phyloP scores from a whole-genome alignment of 371 early-diverging fungal genomes.

The Dinochytrium kinnereticum region DNA sequence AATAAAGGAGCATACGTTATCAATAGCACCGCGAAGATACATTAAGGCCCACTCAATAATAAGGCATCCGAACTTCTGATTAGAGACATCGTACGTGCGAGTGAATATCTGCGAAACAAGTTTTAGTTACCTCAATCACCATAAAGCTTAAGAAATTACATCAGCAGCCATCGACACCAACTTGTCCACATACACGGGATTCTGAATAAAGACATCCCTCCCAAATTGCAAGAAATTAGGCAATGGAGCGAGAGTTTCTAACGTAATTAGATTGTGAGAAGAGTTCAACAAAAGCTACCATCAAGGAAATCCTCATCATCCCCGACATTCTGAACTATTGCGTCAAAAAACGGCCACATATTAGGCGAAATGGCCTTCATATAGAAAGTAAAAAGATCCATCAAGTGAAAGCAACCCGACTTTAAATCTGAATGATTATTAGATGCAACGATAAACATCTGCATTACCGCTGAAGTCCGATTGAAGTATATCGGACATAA shows the following conservation, averaged over 20 bases:
- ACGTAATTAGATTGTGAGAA: conserved; percentile 62
- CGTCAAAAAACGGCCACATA: conserved; percentile 82
- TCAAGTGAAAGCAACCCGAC: conserved; percentile 41
- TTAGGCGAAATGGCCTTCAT: conserved; percentile 77
- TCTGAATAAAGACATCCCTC: conserved; percentile 58
- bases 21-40: conserved; percentile 75
- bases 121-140: neutral
- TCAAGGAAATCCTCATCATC: conserved; percentile 73
- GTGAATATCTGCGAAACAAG: neutral
- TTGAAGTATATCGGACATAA: conserved; percentile 46
- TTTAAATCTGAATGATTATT: conserved; percentile 27
- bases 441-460: too few species aligned
- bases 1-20: conserved; percentile 59
- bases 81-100: neutral
- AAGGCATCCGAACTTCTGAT: conserved; percentile 23
- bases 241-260: conserved; percentile 81
- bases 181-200: conserved; percentile 6
- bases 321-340: conserved; percentile 11
- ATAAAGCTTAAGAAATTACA: neutral
- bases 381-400: conserved; percentile 83
- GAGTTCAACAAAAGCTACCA: conserved; percentile 65
- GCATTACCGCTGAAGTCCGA: too few species aligned
- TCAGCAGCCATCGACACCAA: conserved; percentile 28
- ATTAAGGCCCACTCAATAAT: conserved; percentile 74
- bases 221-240: conserved; percentile 89